Evolutionary conservation across 768 basidiomycete genomes (phyloP), one percentile per base, ranked within the genome.

Genomic region (Symmetrospora coprosmae): DNA sequence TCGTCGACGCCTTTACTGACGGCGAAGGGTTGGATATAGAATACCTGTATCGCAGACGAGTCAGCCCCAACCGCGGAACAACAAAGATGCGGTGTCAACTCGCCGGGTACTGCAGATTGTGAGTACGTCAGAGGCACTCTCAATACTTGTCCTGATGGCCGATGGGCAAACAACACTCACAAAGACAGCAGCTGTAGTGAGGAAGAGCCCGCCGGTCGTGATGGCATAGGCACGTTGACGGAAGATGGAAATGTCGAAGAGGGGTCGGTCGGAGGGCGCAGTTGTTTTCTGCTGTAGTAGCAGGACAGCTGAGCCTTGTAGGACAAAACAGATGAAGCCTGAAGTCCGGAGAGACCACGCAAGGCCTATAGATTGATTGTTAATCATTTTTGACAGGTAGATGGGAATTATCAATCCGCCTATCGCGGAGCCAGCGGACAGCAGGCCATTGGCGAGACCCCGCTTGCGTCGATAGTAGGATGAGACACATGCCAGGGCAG

Each of bases 11-110:
- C 55, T 34, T 58, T 28, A 46, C 41, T 45, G 40, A 58, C 37
- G 40, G 55, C 55, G 30, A 45, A 58, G 8, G 55, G 55, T 25
- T 58, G 55, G 25, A 58, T 58, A 30, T 58, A 58, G 55, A 58
- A 58, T 7, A 58, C 30, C 40, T 40, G 55, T n/a, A n/a, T n/a
- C n/a, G n/a, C n/a, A n/a, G n/a, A n/a, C n/a, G n/a, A n/a, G n/a
- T n/a, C n/a, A n/a, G n/a, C n/a, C n/a, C n/a, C n/a, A n/a, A n/a
- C n/a, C n/a, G n/a, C n/a, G n/a, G n/a, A n/a, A n/a, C n/a, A n/a
- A n/a, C n/a, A n/a, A n/a, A n/a, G n/a, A n/a, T n/a, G n/a, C n/a
- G n/a, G n/a, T n/a, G n/a, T n/a, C n/a, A n/a, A n/a, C n/a, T n/a
- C n/a, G n/a, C n/a, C n/a, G n/a, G n/a, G n/a, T n/a, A n/a, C n/a